Base-by-base conservation (phyloP, 495 filamentous ascomycete species). In the Cercophora samala region DNA sequence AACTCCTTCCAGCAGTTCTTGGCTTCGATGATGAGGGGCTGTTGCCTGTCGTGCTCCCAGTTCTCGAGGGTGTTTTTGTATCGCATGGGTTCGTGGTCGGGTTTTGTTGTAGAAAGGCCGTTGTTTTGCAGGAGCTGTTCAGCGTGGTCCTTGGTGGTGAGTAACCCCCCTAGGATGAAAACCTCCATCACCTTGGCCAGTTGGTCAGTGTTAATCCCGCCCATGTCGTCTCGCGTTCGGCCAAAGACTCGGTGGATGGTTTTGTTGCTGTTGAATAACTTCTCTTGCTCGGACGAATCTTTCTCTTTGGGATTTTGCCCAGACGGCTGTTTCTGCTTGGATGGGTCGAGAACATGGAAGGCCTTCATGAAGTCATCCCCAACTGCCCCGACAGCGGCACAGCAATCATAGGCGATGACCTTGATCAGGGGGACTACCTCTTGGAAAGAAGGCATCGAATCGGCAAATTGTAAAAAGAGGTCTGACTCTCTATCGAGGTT, bases 321-420 rank as follows among this genome's bases (percentile, higher is more conserved):
- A 29, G 26, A 8, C 4, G 26, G 26, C 26, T 29, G 26, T 29
- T 29, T 4, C 26, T 29, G 4, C 3, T 5, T 8, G 26, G 46
- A 42, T 21, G 56, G 21, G 21, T 9, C 52, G 23, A 70, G 22
- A 26, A 71, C 23, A 19, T 58, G 66, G 8, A 71, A 25, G 5
- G 52, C 56, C 13, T 51, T 60, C 69, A 71, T 69, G 13, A 71
- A 66, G 46, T 71, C 69, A 32, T 71, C 69, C 32, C 69, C 69
- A 1, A 71, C 69, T 18, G 69, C 69, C 29, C 69, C 69, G 51
- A 71, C 65, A 37, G 69, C 69, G 5, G 69, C 69, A 53, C 69
- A 71, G 24, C 69, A 63, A 52, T 71, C 69, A 62, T 71, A 71
- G 23, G 62, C 64, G 22, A 71, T 67, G 32, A 64, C 62, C 62